A percentile compares a stretch with the other conserved stretches of the same genome.
These are phyloP conservation scores for Citrus hindsii DNA, from an alignment of 345 rosid genomes.

Conservation along the genomic window DNA sequence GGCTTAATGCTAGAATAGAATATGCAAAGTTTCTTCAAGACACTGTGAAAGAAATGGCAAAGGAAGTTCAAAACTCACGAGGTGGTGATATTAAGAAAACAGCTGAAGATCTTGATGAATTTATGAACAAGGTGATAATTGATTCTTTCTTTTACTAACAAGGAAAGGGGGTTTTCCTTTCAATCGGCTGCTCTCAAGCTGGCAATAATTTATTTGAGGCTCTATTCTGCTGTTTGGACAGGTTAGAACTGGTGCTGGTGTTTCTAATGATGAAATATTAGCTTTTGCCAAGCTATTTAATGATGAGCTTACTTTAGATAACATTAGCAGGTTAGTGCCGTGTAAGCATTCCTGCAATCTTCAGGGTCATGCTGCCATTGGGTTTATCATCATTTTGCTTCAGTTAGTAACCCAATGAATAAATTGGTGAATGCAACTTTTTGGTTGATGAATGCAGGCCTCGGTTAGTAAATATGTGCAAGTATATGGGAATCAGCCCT, in stretches of 20 bases:
- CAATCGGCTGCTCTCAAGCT: neutral
- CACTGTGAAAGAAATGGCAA: slow-evolving; percentile 98
- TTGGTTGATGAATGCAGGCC: slow-evolving; percentile 56
- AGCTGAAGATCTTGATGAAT: slow-evolving; percentile 91
- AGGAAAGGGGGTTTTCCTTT: neutral
- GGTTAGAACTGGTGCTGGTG: slow-evolving; percentile 90
- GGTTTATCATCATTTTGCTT: slow-evolving; percentile 1
- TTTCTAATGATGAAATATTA: slow-evolving; percentile 92
- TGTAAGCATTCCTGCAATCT: slow-evolving; percentile 3
- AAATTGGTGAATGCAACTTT: slow-evolving; percentile 1
- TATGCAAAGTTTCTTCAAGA: slow-evolving; percentile 98
- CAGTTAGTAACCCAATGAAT: neutral
- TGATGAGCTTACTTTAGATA: slow-evolving; percentile 94
- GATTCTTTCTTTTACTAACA: neutral
- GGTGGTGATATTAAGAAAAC: slow-evolving; percentile 86
- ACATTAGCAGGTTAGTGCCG: slow-evolving; percentile 75
- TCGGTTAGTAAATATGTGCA: slow-evolving; percentile 94
- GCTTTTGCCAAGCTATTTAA: slow-evolving; percentile 95
- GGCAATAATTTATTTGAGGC: neutral
- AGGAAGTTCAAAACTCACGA: slow-evolving; percentile 85
- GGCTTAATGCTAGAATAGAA: slow-evolving; percentile 87
- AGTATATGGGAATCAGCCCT: slow-evolving; percentile 96
- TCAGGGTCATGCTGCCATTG: slow-evolving; percentile 1
- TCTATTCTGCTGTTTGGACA: slow-evolving; percentile 31
- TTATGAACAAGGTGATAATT: slow-evolving; percentile 68